phyloP scores from a whole-genome alignment of 192 early-diverging fungal species.

The Allomyces arbusculus region DNA sequence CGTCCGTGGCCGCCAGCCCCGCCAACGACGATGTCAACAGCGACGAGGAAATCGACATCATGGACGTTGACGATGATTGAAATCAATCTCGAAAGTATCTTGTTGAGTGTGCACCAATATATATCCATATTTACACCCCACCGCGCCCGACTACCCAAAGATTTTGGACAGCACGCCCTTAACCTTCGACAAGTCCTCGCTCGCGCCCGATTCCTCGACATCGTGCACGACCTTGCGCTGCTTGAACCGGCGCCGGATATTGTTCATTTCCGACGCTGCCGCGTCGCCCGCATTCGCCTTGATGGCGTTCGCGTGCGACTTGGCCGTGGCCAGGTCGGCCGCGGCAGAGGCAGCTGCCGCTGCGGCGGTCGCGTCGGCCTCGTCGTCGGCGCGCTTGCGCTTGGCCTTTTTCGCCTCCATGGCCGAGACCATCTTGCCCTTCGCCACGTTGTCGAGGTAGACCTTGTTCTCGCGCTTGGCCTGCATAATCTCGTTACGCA shows the following conservation, averaged over 20 bases:
- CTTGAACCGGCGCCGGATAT: slow-evolving; percentile 31
- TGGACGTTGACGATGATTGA: no score
- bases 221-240: slow-evolving; percentile 41
- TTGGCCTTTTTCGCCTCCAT: slow-evolving; percentile 50
- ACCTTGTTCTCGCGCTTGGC: slow-evolving; percentile 68
- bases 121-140: no score
- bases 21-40: not conserved
- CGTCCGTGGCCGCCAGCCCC: not conserved
- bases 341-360: not conserved
- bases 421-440: slow-evolving; percentile 63
- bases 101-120: no score
- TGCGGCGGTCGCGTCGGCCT: not conserved
- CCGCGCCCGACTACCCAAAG: slow-evolving; percentile 13
- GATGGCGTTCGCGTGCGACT: not conserved
- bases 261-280: slow-evolving; percentile 8
- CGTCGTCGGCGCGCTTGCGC: slow-evolving; percentile 19
- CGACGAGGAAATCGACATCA: not conserved
- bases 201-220: slow-evolving; percentile 10
- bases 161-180: slow-evolving; percentile 31
- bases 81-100: no score
- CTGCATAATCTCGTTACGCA: slow-evolving; percentile 64
- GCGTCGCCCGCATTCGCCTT: not conserved
- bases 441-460: slow-evolving; percentile 71
- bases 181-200: slow-evolving; percentile 14
- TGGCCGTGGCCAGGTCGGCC: not conserved